These are phyloP conservation scores for Vaccinium vitisidaea DNA, from an alignment of 148 eudicot genomes.

Conservation along the genomic window DNA sequence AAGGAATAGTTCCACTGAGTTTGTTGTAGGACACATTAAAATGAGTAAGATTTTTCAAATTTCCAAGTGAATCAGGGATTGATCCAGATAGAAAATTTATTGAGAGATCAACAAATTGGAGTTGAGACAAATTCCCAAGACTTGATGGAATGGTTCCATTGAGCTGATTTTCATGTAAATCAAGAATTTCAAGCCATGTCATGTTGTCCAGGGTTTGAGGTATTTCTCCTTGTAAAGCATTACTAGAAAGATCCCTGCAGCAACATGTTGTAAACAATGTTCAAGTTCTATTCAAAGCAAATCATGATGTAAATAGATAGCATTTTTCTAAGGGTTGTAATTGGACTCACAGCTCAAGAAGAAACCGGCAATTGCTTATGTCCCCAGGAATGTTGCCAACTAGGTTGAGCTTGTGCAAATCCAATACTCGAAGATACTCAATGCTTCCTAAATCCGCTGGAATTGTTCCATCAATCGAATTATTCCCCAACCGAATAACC, in stretches of 20 bases:
- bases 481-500: slow-evolving; percentile 62
- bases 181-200: slow-evolving; percentile 71
- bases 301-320: slow-evolving; percentile 8
- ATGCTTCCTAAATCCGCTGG: slow-evolving; percentile 70
- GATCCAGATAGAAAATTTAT: slow-evolving; percentile 68
- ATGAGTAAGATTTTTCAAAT: slow-evolving; percentile 53
- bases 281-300: slow-evolving; percentile 22
- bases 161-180: slow-evolving; percentile 68
- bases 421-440: slow-evolving; percentile 72
- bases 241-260: slow-evolving; percentile 93
- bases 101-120: slow-evolving; percentile 65
- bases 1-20: slow-evolving; percentile 73
- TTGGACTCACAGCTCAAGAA: slow-evolving; percentile 86
- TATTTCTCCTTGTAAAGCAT: slow-evolving; percentile 74
- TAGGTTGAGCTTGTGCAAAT: slow-evolving; percentile 68
- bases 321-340: slow-evolving; percentile 1
- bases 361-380: slow-evolving; percentile 72
- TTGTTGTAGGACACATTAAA: slow-evolving; percentile 78
- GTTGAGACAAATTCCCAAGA: slow-evolving; percentile 58
- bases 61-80: slow-evolving; percentile 61
- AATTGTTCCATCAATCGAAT: slow-evolving; percentile 57
- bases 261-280: slow-evolving; percentile 22
- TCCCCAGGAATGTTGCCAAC: slow-evolving; percentile 65
- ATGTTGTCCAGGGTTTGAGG: slow-evolving; percentile 76
- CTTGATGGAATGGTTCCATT: slow-evolving; percentile 63